Percentiles rank a stretch among this genome's conserved stretches.
These are phyloP conservation scores for Graphilbum sp. DNA, from an alignment of 2,329 filamentous ascomycete genomes.

Conservation along the genomic window DNA sequence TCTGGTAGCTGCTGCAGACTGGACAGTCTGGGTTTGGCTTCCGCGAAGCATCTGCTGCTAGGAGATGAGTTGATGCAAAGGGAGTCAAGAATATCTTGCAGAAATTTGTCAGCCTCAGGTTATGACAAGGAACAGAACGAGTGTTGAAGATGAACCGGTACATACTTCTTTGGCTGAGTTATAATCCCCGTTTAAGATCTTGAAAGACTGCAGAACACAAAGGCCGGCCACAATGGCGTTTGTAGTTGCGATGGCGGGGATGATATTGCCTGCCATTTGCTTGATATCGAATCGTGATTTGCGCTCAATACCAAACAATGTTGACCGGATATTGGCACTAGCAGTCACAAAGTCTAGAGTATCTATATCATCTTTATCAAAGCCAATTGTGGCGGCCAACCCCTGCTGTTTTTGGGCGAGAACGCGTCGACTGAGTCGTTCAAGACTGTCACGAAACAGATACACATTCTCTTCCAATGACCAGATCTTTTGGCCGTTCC, in stretches of 20 bases:
- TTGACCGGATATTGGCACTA: constrained; percentile 75
- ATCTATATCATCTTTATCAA: constrained; percentile 94
- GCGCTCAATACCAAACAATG: constrained; percentile 72
- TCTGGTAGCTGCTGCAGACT: constrained; percentile 63
- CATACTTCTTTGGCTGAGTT: constrained; percentile 56
- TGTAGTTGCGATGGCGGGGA: constrained; percentile 93
- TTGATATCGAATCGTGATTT: constrained; percentile 95
- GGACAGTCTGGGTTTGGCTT: constrained; percentile 67
- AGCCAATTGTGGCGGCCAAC: constrained; percentile 53
- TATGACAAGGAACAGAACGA: neutral
- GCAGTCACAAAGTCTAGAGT: constrained; percentile 89
- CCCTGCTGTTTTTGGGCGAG: constrained; percentile 34
- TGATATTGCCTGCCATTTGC: constrained; percentile 98
- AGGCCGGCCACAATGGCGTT: constrained; percentile 92
- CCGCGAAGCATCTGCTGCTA: constrained; percentile 39
- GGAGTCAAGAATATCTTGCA: constrained; percentile 61
- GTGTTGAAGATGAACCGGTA: too few relatives aligned
- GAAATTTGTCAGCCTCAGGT: too few relatives aligned
- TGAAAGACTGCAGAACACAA: constrained; percentile 84
- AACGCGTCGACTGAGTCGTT: constrained; percentile 59
- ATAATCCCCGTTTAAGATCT: constrained; percentile 62
- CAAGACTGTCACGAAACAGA: constrained; percentile 74
- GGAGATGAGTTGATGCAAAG: constrained; percentile 37
- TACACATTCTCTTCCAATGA: constrained; percentile 66
- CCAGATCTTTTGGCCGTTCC: constrained; percentile 65